These are phyloP conservation scores for Xenoacremonium recifei DNA, from an alignment of 2,329 filamentous ascomycete genomes.

Conservation along the genomic window DNA sequence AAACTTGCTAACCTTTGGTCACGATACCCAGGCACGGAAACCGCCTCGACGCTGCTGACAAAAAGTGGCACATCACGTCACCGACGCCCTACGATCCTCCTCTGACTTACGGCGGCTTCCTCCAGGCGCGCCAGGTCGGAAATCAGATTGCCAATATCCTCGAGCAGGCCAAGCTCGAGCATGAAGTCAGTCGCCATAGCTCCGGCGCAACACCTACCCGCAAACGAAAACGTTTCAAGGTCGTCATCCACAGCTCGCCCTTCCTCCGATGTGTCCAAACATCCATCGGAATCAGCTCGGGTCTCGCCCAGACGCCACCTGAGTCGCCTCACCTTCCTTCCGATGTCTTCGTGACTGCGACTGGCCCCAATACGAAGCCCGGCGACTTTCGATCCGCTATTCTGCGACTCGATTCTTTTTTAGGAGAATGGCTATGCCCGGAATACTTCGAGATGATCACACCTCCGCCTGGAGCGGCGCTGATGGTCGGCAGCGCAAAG, in stretches of 20 bases:
- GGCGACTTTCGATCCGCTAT: constrained; percentile 53
- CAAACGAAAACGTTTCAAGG: constrained; percentile 64
- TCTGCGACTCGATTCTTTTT: constrained; percentile 83
- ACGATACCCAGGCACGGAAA: constrained; percentile 70
- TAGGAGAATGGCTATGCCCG: constrained; percentile 93
- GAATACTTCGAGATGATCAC: constrained; percentile 93
- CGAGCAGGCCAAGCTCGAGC: constrained; percentile 49
- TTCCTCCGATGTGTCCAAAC: constrained; percentile 93
- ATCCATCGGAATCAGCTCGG: constrained; percentile 81
- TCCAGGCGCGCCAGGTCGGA: constrained; percentile 79
- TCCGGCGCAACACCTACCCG: constrained; percentile 19
- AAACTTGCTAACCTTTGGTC: constrained; percentile 11
- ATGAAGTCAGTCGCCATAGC: too few relatives aligned
- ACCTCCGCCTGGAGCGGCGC: constrained; percentile 77
- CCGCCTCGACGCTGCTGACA: constrained; percentile 90
- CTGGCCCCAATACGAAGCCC: constrained; percentile 22
- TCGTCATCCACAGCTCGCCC: constrained; percentile 90
- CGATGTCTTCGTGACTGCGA: constrained; percentile 34
- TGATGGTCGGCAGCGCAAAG: constrained; percentile 89
- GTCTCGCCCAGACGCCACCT: constrained; percentile 61
- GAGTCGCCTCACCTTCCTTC: constrained; percentile 32
- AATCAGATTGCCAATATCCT: constrained; percentile 76
- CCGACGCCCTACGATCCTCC: constrained; percentile 95
- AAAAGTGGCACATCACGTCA: constrained; percentile 90
- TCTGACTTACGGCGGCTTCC: constrained; percentile 91